These are phyloP conservation scores for Huntiella moniliformis DNA, from an alignment of 2,329 filamentous ascomycete genomes.

Conservation along the genomic window DNA sequence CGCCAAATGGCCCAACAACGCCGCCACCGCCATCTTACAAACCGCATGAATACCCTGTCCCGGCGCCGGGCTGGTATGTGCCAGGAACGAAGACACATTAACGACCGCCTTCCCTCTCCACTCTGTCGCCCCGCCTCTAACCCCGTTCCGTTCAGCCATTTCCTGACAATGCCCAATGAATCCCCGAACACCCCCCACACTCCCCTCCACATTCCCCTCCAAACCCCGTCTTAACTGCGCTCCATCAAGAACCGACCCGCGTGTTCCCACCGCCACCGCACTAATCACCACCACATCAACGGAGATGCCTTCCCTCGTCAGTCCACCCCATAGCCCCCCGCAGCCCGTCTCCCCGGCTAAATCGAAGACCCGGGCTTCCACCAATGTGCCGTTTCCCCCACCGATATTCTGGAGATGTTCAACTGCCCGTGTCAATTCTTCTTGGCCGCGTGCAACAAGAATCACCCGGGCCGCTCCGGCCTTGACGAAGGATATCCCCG, in stretches of 20 bases:
- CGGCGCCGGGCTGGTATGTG: slow-evolving; percentile 1
- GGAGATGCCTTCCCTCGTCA: slow-evolving; percentile 9
- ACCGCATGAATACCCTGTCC: slow-evolving; percentile 5
- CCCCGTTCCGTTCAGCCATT: slow-evolving; percentile 1
- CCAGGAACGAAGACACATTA: slow-evolving; percentile 12
- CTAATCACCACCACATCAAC: slow-evolving; percentile 18
- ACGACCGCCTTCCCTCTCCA: slow-evolving; percentile 15
- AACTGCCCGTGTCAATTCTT: slow-evolving; percentile 15
- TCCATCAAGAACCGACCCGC: slow-evolving; percentile 8
- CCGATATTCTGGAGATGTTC: slow-evolving; percentile 12
- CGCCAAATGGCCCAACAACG: slow-evolving; percentile 22
- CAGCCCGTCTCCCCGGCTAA: slow-evolving; percentile 13
- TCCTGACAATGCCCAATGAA: background rate
- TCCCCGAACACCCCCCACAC: slow-evolving; percentile 7
- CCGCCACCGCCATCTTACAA: slow-evolving; percentile 22
- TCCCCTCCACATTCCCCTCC: slow-evolving; percentile 10
- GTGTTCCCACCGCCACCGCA: slow-evolving; percentile 12
- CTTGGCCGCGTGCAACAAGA: slow-evolving; percentile 21
- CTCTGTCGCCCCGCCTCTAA: background rate
- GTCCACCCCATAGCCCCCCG: slow-evolving; percentile 17
- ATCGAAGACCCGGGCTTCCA: slow-evolving; percentile 15
- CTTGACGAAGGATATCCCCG: slow-evolving; percentile 35
- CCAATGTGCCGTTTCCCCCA: slow-evolving; percentile 4
- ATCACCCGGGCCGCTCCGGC: slow-evolving; percentile 22
- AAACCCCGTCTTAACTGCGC: slow-evolving; percentile 4